phyloP scores from a whole-genome alignment of 176 grass and related monocot genomes.

The Oryza nivara region DNA sequence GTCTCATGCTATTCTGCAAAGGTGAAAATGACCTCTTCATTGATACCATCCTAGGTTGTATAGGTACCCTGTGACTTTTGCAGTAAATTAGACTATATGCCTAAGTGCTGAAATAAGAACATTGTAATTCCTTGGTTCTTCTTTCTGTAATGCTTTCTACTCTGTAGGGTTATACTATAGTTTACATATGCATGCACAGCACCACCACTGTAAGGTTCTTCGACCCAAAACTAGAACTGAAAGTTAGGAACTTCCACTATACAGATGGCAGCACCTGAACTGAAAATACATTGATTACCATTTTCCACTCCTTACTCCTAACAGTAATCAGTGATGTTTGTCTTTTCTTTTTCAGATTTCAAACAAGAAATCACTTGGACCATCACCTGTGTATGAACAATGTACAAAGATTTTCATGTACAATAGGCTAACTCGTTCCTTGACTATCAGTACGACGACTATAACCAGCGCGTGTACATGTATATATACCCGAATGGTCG shows the following conservation, averaged over 20 bases:
- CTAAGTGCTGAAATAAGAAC: constrained; percentile 10
- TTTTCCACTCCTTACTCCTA: not conserved
- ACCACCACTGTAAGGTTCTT: not conserved
- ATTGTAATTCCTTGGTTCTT: not conserved
- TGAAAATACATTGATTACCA: too few relatives aligned
- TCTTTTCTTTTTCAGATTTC: constrained; percentile 38
- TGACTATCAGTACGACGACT: constrained; percentile 13
- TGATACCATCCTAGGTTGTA: constrained; percentile 4
- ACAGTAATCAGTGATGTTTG: constrained; percentile 8
- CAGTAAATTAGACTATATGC: not conserved
- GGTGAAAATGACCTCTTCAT: constrained; percentile 8
- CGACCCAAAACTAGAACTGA: not conserved
- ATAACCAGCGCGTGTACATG: constrained; percentile 42
- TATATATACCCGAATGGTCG: constrained; percentile 28
- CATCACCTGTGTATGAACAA: constrained; percentile 32
- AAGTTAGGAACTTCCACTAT: not conserved
- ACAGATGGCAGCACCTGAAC: not conserved
- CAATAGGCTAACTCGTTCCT: constrained; percentile 52
- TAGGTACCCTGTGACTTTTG: not conserved
- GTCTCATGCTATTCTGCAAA: not conserved
- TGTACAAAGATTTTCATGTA: constrained; percentile 56
- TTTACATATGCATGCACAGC: constrained; percentile 3
- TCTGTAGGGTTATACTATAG: not conserved
- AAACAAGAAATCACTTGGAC: constrained; percentile 50
- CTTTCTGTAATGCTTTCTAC: constrained; percentile 18